Evolutionary conservation across 768 basidiomycete species (phyloP), one percentile per base, ranked within the genome.

Genomic region (Boletus edulis): DNA sequence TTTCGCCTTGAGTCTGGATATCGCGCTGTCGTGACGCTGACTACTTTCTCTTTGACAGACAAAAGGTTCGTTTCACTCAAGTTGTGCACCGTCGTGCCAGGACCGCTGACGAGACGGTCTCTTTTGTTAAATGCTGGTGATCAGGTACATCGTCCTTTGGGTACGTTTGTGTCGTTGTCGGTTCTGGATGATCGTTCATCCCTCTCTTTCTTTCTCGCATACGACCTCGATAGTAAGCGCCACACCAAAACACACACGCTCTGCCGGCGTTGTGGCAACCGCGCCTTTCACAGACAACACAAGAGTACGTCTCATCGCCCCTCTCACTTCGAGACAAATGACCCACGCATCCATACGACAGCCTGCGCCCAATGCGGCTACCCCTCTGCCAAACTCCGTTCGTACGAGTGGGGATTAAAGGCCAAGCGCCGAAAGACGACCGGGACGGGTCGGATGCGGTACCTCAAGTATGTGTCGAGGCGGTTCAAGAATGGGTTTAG

Each of bases 361-460:
- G 94, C 86, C 56, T 98, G 97, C 77, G 89, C 87, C 22, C 90
- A 92, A 72, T 98, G 97, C 73, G 97, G 96, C 54, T 98, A 94
- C 78, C 97, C 97, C 43, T 78, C 93, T 52, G 95, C 97, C 52
- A 98, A 92, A 78, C 76, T 96, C 67, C 86, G 96, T 69, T 94
- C 92, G 67, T 98, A 86, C 76, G 90, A 98, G 77, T 98, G 97
- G 97, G 94, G 94, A 63, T 82, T 86, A 73, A 99, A 99, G 84
- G 97, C 97, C 51, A 98, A 98, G 86, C 89, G 97, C 77, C 89
- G 96, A 86, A 97, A 96, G 87, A 98, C 96, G 46, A 98, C 97
- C 56, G 97, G 97, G 56, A 95, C 96, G 62, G 96, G 96, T 62
- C 83, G 95, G 69, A 97, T 97, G 94, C 78, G 80, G 57, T 86